Evolutionary conservation across 257 asterid genomes (phyloP), one percentile per base, ranked within the genome.

Genomic region (Cordia subcordata): DNA sequence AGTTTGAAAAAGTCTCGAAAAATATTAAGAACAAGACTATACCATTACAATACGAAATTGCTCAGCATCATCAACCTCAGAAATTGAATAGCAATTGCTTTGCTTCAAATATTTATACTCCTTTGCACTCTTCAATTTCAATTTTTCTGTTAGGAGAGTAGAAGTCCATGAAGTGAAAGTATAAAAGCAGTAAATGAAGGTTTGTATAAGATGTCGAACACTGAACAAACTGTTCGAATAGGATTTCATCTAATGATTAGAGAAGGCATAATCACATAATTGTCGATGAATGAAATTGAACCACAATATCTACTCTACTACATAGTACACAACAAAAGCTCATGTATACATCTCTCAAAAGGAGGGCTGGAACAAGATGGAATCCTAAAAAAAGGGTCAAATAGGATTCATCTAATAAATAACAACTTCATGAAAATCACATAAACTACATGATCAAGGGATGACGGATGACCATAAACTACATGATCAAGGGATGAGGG

Each of bases 51-150:
- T 61, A 57, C 75, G 82, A 73, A 89, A 89, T 71, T 89, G 87
- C 77, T 93, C 97, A 13, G 95, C 92, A 72, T 93, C 99, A 81
- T 89, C 95, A 75, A 93, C 90, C 71, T 94, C 91, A 53, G 94
- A 76, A 66, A 93, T 86, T 46, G 72, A 76, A 69, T 65, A 76
- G 81, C 97, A 93, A 72, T 62, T 79, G 79, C 99, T 89, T 68
- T 93, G 97, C 68, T 71, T 89, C 80, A 93, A 67, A 74, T 89
- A 89, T 44, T 80, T 80, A 82, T 79, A 93, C 65, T 86, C 97
- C 1, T 76, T 75, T 62, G 82, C 89, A 72, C 71, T 84, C 78
- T 76, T 89, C 65, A 93, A 62, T 73, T 77, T 70, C 70, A 89
- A 56, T 75, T 83, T 93, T 65, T 93, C 99, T 93, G 90, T 70